Percentiles rank a stretch among this genome's conserved stretches.
These are phyloP conservation scores for Paecilomyces fulvus DNA, from an alignment of 2,329 filamentous ascomycete species.

Conservation along the genomic window DNA sequence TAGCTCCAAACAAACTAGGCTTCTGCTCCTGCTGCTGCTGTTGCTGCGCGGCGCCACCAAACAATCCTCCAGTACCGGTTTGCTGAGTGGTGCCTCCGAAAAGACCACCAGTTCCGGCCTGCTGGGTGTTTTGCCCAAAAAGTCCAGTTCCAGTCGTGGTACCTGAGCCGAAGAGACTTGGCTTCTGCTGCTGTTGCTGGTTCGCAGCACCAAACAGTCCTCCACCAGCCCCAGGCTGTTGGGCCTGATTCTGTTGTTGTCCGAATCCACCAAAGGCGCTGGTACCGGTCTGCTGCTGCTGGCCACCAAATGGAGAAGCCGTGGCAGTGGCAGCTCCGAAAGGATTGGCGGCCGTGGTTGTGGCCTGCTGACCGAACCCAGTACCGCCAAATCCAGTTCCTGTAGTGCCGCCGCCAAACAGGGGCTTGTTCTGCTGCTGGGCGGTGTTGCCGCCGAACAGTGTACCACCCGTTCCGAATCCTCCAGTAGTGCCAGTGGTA, in stretches of 20 bases:
- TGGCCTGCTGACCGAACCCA: constrained; percentile 31
- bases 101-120: constrained; percentile 28
- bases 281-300: constrained; percentile 23
- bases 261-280: constrained; percentile 38
- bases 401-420: constrained; percentile 22
- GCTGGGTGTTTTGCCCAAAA: constrained; percentile 33
- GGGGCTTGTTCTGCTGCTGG: constrained; percentile 27
- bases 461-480: constrained; percentile 26
- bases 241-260: constrained; percentile 33
- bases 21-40: constrained; percentile 28
- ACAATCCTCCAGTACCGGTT: constrained; percentile 23
- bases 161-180: constrained; percentile 37
- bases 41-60: constrained; percentile 25
- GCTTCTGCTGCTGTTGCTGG: constrained; percentile 33
- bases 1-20: constrained; percentile 27
- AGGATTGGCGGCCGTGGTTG: constrained; percentile 27
- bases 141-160: constrained; percentile 21
- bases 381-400: constrained; percentile 26
- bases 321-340: constrained; percentile 34
- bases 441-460: constrained; percentile 33
- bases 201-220: constrained; percentile 33
- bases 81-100: constrained; percentile 34
- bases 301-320: constrained; percentile 37
- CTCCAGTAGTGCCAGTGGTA: constrained; percentile 17
- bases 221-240: constrained; percentile 20